Conservation (phyloP, 164 flowering plant genomes). For the Stephania yunnanensis region DNA sequence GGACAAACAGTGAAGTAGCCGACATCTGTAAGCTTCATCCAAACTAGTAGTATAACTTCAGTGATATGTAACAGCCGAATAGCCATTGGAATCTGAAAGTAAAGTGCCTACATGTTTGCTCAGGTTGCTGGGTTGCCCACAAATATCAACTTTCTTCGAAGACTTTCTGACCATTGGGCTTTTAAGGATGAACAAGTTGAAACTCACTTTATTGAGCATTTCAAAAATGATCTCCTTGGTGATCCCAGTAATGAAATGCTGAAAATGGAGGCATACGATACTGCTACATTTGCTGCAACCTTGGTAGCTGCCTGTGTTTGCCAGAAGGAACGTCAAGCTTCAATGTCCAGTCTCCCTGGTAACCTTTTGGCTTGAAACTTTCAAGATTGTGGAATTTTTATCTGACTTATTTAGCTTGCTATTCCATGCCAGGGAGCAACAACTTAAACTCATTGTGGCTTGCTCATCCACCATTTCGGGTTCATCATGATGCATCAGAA, state of each 20-base stretch:
- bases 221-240: constrained; percentile 63
- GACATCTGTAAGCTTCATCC: neutral
- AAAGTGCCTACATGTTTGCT: constrained; percentile 9
- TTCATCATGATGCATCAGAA: constrained; percentile 57
- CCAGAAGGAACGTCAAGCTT: constrained; percentile 38
- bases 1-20: neutral
- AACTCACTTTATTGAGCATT: constrained; percentile 88
- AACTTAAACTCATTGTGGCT: constrained; percentile 62
- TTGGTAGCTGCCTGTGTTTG: constrained; percentile 80
- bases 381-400: neutral
- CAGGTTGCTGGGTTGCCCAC: constrained; percentile 99
- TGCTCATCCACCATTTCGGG: constrained; percentile 77
- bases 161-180: constrained; percentile 78
- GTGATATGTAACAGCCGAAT: neutral
- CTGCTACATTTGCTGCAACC: constrained; percentile 51
- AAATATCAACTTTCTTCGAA: constrained; percentile 69
- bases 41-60: neutral
- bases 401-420: constrained; percentile 7
- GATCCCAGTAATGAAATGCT: constrained; percentile 34
- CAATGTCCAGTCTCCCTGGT: constrained; percentile 42
- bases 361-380: constrained; percentile 10
- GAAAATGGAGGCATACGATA: constrained; percentile 33
- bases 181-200: constrained; percentile 76
- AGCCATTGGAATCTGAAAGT: neutral
- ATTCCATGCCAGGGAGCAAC: constrained; percentile 32